Base-by-base conservation (phyloP, 441 rosid species). In the Manihot esculenta region DNA sequence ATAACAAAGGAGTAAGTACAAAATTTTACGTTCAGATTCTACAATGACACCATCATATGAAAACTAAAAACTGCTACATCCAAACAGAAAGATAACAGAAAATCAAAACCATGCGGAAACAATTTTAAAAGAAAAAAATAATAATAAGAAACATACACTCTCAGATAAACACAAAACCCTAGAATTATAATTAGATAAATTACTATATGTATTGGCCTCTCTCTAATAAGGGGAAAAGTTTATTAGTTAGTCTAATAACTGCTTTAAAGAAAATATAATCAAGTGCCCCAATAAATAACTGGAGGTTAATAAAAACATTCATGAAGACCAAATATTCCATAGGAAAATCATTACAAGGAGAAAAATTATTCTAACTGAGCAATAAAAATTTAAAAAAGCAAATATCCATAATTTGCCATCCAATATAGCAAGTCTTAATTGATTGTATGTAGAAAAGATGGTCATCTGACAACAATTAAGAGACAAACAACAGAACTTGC, bases 341-440 rank as follows among this genome's bases (percentile, higher is more conserved):
- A 48, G 57, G 60, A 17, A 33, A 7, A 70, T 35, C 38, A 15
- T 23, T 51, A 27, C 41, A 57, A 60, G 54, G 38, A 12, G 41
- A 73, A 30, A 57, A 15, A 33, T 65, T 18, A 66, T 57, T 60
- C 42, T 26, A 66, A 61, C 15, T 33, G 8, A 21, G n/a, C 59
- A 42, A 72, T 18, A 72, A 57, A 64, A 38, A 11, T 51, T 26
- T 49, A 15, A 24, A 68, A 24, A 68, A 51, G 20, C 14, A 53
- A 51, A 9, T 17, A 18, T 67, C 54, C 24, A 51, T 3, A 48
- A 27, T 50, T 60, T 17, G n/a, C 23, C 33, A 27, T 42, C 68
- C 18, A 50, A 50, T 20, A 1, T 26, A 18, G 17, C 20, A 58
- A 35, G 42, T 51, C 26, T 38, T 64, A 48, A 56, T 17, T 24